Base-by-base conservation (phyloP, 2,329 filamentous ascomycete genomes). In the Penicillium sp. region DNA sequence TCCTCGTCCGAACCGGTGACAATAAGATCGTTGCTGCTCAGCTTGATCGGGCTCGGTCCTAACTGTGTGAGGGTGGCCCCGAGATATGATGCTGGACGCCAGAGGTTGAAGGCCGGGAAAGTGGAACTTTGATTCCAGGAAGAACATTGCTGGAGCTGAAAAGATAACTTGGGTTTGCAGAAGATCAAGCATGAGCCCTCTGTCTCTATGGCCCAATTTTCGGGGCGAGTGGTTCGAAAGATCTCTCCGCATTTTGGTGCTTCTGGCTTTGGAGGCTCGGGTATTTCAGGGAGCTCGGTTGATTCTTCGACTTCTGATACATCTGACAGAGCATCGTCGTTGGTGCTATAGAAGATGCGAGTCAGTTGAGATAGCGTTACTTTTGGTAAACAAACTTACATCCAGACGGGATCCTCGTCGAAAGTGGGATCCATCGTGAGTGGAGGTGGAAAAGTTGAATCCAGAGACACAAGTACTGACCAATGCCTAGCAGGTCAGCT, bases 21-120 rank as follows among this genome's bases (percentile, higher is more conserved):
- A 22, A 56, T 50, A 5, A 60, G 42, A 30, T 56, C 58, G 24
- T 56, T 42, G 33, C 26, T 37, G 19, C 42, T 60, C 15, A 56
- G 19, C 35, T 60, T 60, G n/a, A 55, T 19, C 8, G 58, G 33
- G 9, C 30, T 8, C 10, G 51, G 26, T 15, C 53, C 51, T 17
- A 56, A 26, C 4, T 49, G 30, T 10, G 58, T 22, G 28, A 60
- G 42, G 2, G 26, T 47, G 17, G 28, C 17, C n/a, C 51, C 58
- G 17, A 56, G 24, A 19, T 50, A 55, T 45, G 53, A 50, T 22
- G 40, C 42, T 4, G 58, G 58, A 42, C 50, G 30, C 58, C 51
- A 60, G 30, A 59, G 38, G 24, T 59, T 59, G 38, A 54, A 59
- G 6, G 12, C 12, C 15, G 19, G 30, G 28, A 47, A 55, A 4